phyloP scores from a whole-genome alignment of 1,139 yeast species.

The Pichia sp. region DNA sequence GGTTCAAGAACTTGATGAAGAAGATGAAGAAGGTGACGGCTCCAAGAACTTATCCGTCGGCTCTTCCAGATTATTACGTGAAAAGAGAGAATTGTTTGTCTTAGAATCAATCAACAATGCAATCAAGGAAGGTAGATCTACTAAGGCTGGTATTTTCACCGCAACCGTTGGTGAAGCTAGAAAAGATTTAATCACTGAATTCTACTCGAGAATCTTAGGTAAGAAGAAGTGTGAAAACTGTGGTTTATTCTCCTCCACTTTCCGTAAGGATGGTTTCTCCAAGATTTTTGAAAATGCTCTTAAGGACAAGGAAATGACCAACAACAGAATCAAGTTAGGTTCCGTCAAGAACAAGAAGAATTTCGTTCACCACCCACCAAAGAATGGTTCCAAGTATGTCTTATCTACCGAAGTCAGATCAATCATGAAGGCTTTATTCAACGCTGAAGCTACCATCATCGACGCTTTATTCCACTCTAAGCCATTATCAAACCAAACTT shows the following conservation, averaged over 20 bases:
- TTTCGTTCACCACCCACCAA: slow-evolving; percentile 35
- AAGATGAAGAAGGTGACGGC: slow-evolving; percentile 19
- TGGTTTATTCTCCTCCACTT: slow-evolving; percentile 91
- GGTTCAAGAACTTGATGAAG: slow-evolving; percentile 3
- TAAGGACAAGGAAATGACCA: slow-evolving; percentile 73
- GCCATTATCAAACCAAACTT: slow-evolving; percentile 54
- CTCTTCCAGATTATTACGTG: slow-evolving; percentile 32
- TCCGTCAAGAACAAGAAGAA: slow-evolving; percentile 56
- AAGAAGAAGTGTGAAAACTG: slow-evolving; percentile 95
- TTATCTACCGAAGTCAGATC: slow-evolving; percentile 85
- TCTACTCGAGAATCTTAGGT: slow-evolving; percentile 67
- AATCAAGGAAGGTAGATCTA: slow-evolving; percentile 72
- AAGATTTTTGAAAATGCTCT: slow-evolving; percentile 90
- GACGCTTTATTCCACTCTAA: slow-evolving; percentile 73
- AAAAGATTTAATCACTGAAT: slow-evolving; percentile 69
- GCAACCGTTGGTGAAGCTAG: slow-evolving; percentile 89
- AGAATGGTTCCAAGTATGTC: slow-evolving; percentile 78
- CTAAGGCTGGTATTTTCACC: slow-evolving; percentile 67
- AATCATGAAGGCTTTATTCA: slow-evolving; percentile 71
- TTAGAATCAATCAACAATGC: slow-evolving; percentile 68
- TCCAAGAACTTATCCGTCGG: slow-evolving; percentile 12
- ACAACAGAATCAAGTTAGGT: slow-evolving; percentile 81
- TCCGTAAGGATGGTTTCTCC: slow-evolving; percentile 92
- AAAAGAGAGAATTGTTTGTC: slow-evolving; percentile 70
- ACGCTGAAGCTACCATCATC: slow-evolving; percentile 62